Base-by-base conservation (phyloP, 768 basidiomycete genomes). In the Cyclocybe aegerita region DNA sequence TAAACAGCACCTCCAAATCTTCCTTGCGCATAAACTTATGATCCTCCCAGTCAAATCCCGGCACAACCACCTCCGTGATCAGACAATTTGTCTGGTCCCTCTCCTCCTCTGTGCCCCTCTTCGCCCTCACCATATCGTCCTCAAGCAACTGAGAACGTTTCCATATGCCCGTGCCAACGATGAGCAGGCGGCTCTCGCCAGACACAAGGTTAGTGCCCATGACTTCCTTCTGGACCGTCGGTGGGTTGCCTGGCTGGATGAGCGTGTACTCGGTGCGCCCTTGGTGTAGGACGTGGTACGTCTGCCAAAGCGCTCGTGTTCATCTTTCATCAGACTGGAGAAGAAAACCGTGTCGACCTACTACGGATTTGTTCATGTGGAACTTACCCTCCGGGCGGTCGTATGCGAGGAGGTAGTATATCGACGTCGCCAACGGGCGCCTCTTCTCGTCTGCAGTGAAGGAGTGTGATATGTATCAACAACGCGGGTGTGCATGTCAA, bases 11-110 rank as follows among this genome's bases (percentile, higher is more conserved):
- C 38, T 67, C 46, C 54, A 80, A 55, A 17, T 47, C 70, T 16
- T 58, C 50, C 52, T 36, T 51, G n/a, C 67, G 71, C 62, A 81
- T 55, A 53, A 70, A 81, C 14, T 63, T 46, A 54, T 82, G 80
- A 55, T 80, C 80, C 45, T 76, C 73, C 76, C 76, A 80, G 34
- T 70, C 59, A 55, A 81, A 80, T 3, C 78, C 80, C 0, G 81
- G 81, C 9, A 81, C 74, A n/a, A 83, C 80, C 4, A 83, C 75
- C 65, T 83, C 81, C 12, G 75, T 78, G 54, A 85, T 81, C 48
- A 85, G 62, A 54, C 80, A 81, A 4, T 80, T 75, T 0, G 67
- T 66, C n/a, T 58, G 50, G 33, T 70, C 63, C 50, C 64, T 62
- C 37, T 71, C 62, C 42, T 70, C 67, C 6, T 59, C 50, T 3